A percentile compares a stretch with the other conserved stretches of the same genome.
Conservation (phyloP, 495 filamentous ascomycete genomes). For the Xylaria venustula region DNA sequence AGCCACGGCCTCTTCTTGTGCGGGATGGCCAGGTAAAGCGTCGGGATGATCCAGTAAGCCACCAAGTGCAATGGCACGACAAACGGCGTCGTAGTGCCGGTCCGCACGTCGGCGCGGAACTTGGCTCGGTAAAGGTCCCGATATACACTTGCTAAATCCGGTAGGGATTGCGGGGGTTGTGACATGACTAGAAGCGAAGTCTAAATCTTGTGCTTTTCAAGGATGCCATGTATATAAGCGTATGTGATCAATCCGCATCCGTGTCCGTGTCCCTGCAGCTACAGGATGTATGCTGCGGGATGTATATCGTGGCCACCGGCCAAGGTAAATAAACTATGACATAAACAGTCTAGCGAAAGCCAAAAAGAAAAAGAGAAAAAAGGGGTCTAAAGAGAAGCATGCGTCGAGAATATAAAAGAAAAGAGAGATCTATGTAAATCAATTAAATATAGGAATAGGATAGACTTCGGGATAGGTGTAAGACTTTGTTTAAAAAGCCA, state of each 20-base stretch:
- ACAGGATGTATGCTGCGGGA: no score
- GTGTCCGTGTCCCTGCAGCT: no score
- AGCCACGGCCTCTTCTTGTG: conserved; percentile 51
- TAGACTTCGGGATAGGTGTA: no score
- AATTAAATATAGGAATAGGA: no score
- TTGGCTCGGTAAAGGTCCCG: conserved; percentile 24
- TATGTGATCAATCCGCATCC: no score
- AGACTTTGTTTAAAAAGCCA: no score
- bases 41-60: conserved; percentile 47
- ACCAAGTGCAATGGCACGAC: conserved; percentile 55
- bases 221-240: background rate
- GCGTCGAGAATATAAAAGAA: no score
- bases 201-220: background rate
- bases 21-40: conserved; percentile 59
- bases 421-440: no score
- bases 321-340: no score
- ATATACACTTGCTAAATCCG: conserved; percentile 20
- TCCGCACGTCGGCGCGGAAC: conserved; percentile 19
- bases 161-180: background rate
- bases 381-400: background rate
- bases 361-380: background rate
- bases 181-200: background rate
- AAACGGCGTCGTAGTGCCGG: conserved; percentile 51
- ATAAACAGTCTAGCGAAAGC: conserved; percentile 1
- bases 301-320: no score